These are phyloP conservation scores for Udeniomyces megalosporus DNA, from an alignment of 768 basidiomycete species.

Conservation along the genomic window DNA sequence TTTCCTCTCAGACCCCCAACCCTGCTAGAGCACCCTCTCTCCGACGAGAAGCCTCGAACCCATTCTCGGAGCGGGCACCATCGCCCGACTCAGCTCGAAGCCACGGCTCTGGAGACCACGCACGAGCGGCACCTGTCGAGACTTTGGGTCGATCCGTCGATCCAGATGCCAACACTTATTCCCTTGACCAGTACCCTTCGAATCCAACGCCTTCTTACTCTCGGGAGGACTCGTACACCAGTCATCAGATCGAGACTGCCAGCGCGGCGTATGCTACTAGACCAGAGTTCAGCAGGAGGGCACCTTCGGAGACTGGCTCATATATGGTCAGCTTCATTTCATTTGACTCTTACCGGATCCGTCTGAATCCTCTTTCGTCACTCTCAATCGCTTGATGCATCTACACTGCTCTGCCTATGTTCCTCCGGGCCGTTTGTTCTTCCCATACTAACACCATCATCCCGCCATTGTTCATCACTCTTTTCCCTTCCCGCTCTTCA, in stretches of 20 bases:
- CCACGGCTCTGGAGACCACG: not conserved
- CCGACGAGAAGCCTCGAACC: not conserved
- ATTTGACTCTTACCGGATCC: no score
- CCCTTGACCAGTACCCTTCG: no score
- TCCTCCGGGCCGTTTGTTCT: no score
- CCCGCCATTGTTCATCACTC: no score
- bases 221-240: not conserved
- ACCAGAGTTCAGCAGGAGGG: not conserved
- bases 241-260: not conserved
- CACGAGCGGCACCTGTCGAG: not conserved
- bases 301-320: conserved; percentile 2
- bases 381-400: no score
- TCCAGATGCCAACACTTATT: not conserved
- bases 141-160: not conserved
- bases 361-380: no score
- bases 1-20: not conserved
- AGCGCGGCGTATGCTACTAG: not conserved
- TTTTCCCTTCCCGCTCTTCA: not conserved
- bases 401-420: no score
- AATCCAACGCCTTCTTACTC: not conserved
- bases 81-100: not conserved
- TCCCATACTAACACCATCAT: no score
- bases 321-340: conserved; percentile 1
- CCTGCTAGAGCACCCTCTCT: not conserved
- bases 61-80: not conserved